phyloP scores from a whole-genome alignment of 2,329 filamentous ascomycete genomes.

The Aspergillus tubingensis region DNA sequence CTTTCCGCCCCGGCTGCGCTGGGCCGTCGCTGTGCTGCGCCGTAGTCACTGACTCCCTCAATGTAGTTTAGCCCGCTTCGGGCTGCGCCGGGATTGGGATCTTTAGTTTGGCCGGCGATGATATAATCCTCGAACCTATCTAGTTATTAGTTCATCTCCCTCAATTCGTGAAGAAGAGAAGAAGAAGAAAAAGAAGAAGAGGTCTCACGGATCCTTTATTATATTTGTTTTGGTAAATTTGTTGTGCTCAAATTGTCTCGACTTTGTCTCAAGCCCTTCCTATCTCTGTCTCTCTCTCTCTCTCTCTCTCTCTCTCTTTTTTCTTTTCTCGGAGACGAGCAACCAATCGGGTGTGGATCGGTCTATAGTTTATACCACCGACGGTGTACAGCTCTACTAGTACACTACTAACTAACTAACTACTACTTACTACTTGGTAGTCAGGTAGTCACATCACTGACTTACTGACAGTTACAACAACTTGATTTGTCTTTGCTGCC shows the following conservation, averaged over 20 bases:
- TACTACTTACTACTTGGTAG: neutral
- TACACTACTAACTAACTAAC: neutral
- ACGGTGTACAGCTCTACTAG: neutral
- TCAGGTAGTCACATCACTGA: neutral
- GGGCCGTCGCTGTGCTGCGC: constrained; percentile 30
- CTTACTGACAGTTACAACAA: neutral
- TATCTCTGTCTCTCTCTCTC: too few relatives aligned
- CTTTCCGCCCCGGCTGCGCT: constrained; percentile 29
- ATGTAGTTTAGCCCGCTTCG: constrained; percentile 14
- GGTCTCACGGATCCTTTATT: too few relatives aligned
- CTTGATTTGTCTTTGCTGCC: constrained; percentile 5
- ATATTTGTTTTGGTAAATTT: too few relatives aligned
- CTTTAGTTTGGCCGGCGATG: constrained; percentile 19
- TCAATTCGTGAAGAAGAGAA: too few relatives aligned
- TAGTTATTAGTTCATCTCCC: too few relatives aligned
- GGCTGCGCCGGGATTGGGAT: constrained; percentile 16
- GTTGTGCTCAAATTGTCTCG: too few relatives aligned
- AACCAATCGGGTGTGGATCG: constrained; percentile 3
- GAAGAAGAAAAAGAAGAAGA: too few relatives aligned
- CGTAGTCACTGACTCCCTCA: constrained; percentile 11
- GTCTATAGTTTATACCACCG: constrained; percentile 1
- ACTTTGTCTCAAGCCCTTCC: too few relatives aligned
- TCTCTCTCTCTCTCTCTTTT: too few relatives aligned
- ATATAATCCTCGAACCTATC: constrained; percentile 11
- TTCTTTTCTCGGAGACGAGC: neutral